A percentile compares a stretch with the other conserved stretches of the same genome.
Conservation (phyloP, 1,284 basidiomycete genomes). For the Fomitiporia mediterranea region DNA sequence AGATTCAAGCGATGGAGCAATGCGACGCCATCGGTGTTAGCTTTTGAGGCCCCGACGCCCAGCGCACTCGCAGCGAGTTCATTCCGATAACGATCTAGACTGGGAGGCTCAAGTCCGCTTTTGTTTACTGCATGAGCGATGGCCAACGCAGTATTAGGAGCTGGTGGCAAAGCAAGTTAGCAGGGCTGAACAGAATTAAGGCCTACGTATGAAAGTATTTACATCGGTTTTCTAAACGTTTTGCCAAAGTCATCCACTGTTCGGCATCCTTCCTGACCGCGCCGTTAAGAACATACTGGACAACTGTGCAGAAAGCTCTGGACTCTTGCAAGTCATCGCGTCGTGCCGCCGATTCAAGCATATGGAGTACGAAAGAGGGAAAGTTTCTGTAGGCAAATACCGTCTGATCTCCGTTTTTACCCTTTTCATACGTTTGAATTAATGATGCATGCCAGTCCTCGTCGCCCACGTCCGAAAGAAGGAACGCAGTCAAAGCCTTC, state of each 20-base stretch:
- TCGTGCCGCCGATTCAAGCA: conserved; percentile 34
- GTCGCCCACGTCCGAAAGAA: conserved; percentile 48
- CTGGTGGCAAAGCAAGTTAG: conserved; percentile 35
- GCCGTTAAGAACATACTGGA: conserved; percentile 59
- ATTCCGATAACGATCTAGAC: conserved; percentile 82
- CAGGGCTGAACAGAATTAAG: not conserved
- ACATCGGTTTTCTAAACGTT: conserved; percentile 61
- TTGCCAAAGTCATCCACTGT: conserved; percentile 67
- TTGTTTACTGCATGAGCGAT: conserved; percentile 61
- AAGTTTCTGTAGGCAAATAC: conserved; percentile 29
- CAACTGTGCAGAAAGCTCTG: conserved; percentile 52
- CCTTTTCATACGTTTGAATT: conserved; percentile 31
- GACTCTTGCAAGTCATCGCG: conserved; percentile 49
- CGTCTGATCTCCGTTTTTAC: conserved; percentile 21
- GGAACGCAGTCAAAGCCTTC: conserved; percentile 64
- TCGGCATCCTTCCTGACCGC: conserved; percentile 65
- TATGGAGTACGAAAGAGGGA: conserved; percentile 39
- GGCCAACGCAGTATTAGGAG: conserved; percentile 61
- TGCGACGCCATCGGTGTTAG: conserved; percentile 65
- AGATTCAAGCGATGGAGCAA: conserved; percentile 71
- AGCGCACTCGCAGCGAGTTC: conserved; percentile 80
- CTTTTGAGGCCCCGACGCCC: conserved; percentile 60
- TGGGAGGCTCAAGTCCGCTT: conserved; percentile 62
- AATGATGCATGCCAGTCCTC: conserved; percentile 50
- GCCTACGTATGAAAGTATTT: conserved; percentile 18